These are phyloP conservation scores for Parasitella parasitica DNA, from an alignment of 371 early-diverging fungal species.

Conservation along the genomic window DNA sequence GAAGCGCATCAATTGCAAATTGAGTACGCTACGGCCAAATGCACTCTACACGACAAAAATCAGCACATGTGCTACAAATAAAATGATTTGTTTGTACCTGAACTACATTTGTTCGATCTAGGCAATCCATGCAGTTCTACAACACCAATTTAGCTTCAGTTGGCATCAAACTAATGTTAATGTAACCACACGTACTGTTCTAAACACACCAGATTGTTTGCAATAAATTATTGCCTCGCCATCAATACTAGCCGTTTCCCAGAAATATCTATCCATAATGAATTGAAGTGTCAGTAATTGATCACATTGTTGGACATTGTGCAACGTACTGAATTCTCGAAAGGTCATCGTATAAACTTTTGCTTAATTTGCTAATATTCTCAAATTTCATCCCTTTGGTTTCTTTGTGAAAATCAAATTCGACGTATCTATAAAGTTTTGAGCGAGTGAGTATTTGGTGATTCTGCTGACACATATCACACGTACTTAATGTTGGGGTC, in stretches of 20 bases:
- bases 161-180: background rate
- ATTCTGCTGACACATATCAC: background rate
- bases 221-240: conserved; percentile 25
- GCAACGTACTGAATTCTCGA: conserved; percentile 41
- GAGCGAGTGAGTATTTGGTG: background rate
- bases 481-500: conserved; percentile 49
- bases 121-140: conserved; percentile 98
- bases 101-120: conserved; percentile 99
- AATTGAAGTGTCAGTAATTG: background rate
- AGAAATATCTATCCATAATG: conserved; percentile 39
- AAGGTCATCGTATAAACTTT: conserved; percentile 44
- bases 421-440: conserved; percentile 62
- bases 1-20: conserved; percentile 66
- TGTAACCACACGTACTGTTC: conserved; percentile 51
- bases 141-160: background rate
- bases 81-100: conserved; percentile 45
- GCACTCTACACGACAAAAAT: conserved; percentile 59
- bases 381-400: conserved; percentile 58
- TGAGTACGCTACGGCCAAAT: conserved; percentile 72
- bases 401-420: conserved; percentile 93
- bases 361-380: conserved; percentile 48
- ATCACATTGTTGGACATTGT: background rate
- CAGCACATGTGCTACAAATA: background rate
- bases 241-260: conserved; percentile 26
- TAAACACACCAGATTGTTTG: conserved; percentile 44